Base-by-base conservation (phyloP, 306 rosid genomes). In the Prunus mira region DNA sequence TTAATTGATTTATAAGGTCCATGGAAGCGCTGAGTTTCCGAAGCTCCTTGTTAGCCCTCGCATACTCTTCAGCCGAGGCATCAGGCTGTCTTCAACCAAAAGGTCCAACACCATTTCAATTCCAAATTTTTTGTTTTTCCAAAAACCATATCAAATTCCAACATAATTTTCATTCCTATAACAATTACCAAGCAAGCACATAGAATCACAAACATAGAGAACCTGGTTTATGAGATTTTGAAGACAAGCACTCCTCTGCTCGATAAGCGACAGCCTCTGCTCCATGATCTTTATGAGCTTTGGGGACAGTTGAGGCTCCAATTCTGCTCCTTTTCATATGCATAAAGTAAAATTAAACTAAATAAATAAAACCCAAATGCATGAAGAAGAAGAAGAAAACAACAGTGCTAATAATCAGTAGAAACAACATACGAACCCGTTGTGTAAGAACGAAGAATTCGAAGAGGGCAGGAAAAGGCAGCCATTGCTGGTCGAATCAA, bases 41-140 rank as follows among this genome's bases (percentile, higher is more conserved):
- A 71, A 93, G 97, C 91, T 93, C 98, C 89, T 91, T 91, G 69
- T 91, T 91, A 49, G 96, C 97, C 86, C 80, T 84, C 10, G 94
- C 98, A 81, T 84, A 91, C 78, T 91, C 97, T 20, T 87, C 79
- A 12, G 97, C 96, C 30, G 93, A 70, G 78, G 88, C 87, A 84
- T 88, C 91, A 38, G 97, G 90, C 98, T 93, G 96, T 87, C 93
- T 91, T 91, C 89, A 88, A 78, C 77, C 84, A 74, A 65, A 12
- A 57, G 18, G 69, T 19, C 49, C 69, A 34, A 65, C 25, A 38
- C 47, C 50, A 38, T 34, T 65, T 65, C 52, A 43, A 19, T 34
- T 38, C 69, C 27, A 34, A 65, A 9, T 32, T 32, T 12, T 27
- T 38, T 47, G 52, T 47, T 47, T 38, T 38, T 38, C 1, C 43